Conservation (phyloP, 2,329 filamentous ascomycete species). For the Leptographium lundbergii region DNA sequence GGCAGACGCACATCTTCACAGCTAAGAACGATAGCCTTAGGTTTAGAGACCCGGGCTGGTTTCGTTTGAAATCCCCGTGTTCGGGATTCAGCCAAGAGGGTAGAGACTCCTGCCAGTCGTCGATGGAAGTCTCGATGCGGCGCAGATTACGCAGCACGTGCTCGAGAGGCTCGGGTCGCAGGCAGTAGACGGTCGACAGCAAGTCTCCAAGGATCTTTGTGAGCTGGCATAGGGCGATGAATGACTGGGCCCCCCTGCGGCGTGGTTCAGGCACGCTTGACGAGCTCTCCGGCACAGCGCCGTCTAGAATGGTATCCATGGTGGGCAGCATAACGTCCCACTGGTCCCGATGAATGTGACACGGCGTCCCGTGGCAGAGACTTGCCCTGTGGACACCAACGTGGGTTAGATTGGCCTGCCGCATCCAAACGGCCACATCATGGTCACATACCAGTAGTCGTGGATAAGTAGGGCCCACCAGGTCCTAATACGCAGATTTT, state of each 20-base stretch:
- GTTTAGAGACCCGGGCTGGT: neutral
- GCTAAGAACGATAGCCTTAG: slow-evolving; percentile 1
- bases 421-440: neutral
- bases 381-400: neutral
- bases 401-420: neutral
- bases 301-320: neutral
- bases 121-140: slow-evolving; percentile 1
- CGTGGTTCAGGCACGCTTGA: neutral
- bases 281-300: neutral
- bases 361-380: slow-evolving; percentile 2
- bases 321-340: slow-evolving; percentile 1
- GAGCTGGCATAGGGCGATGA: slow-evolving; percentile 1
- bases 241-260: slow-evolving; percentile 1
- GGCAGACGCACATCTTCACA: slow-evolving; percentile 1
- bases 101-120: slow-evolving; percentile 2
- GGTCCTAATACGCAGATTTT: slow-evolving; percentile 2
- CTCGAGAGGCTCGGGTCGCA: neutral
- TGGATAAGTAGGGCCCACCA: slow-evolving; percentile 4
- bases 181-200: neutral
- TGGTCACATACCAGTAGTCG: slow-evolving; percentile 1
- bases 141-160: neutral
- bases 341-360: slow-evolving; percentile 2
- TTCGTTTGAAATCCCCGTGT: neutral
- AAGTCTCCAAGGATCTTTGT: slow-evolving; percentile 1
- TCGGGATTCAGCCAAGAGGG: slow-evolving; percentile 2